Conservation (phyloP, 441 rosid genomes). For the Populus hybrid region DNA sequence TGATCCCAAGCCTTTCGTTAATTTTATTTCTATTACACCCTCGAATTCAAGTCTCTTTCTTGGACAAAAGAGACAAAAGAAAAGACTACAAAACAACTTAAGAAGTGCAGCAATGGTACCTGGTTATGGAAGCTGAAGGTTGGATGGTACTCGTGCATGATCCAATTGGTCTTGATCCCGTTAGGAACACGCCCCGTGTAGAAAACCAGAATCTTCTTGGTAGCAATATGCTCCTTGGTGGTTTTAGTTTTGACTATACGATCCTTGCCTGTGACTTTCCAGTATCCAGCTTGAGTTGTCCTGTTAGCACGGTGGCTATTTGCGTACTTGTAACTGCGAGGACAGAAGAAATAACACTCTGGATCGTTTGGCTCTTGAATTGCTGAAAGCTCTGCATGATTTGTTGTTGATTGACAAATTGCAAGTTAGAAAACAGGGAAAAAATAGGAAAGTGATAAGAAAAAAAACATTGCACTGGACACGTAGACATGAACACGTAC, state of each 20-base stretch:
- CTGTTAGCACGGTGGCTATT: conserved; percentile 14
- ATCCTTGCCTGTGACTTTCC: conserved; percentile 30
- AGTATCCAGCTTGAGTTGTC: conserved; percentile 20
- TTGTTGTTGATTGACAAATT: not conserved
- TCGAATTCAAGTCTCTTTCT: too few relatives aligned
- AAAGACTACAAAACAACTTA: not conserved
- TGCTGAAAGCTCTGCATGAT: not conserved
- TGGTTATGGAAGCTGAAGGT: not conserved
- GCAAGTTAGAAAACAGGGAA: not conserved
- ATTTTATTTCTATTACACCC: too few relatives aligned
- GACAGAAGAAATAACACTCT: conserved; percentile 25
- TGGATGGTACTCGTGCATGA: conserved; percentile 52
- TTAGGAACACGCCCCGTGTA: conserved; percentile 24
- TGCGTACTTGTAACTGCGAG: conserved; percentile 15
- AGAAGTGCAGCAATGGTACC: not conserved
- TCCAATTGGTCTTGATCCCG: conserved; percentile 40
- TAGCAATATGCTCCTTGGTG: conserved; percentile 25
- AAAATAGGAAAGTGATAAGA: conserved; percentile 12
- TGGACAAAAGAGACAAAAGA: too few relatives aligned
- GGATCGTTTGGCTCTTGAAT: conserved; percentile 4
- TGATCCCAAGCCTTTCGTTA: too few relatives aligned
- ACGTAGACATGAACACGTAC: conserved; percentile 19
- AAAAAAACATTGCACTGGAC: conserved; percentile 17
- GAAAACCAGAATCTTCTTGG: conserved; percentile 47
- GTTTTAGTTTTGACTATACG: conserved; percentile 17